These are phyloP conservation scores for Candida hispaniensis DNA, from an alignment of 805 yeast genomes.

Conservation along the genomic window DNA sequence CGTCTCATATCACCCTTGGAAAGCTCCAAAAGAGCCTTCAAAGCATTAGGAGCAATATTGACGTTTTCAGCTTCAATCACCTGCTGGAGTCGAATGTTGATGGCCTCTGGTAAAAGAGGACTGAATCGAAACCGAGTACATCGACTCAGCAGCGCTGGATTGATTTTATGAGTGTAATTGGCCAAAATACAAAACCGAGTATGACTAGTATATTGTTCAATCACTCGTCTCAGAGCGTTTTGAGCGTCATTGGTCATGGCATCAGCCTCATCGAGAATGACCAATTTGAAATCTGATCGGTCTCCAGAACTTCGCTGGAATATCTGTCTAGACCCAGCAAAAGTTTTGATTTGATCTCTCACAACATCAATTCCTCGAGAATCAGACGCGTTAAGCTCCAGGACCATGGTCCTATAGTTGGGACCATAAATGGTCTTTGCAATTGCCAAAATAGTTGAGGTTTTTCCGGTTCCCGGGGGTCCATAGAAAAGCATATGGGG, in stretches of 20 bases:
- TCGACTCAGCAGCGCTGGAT: constrained; percentile 88
- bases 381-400: constrained; percentile 92
- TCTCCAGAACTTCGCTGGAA: constrained; percentile 2
- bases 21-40: constrained; percentile 52
- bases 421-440: constrained; percentile 91
- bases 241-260: constrained; percentile 98
- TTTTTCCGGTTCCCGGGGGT: constrained; percentile 94
- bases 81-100: constrained; percentile 51
- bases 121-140: constrained; percentile 92
- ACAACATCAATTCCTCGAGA: constrained; percentile 97
- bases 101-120: constrained; percentile 62
- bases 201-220: constrained; percentile 86
- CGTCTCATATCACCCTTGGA: constrained; percentile 96
- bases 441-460: constrained; percentile 77
- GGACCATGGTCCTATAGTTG: constrained; percentile 74
- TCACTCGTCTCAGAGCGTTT: constrained; percentile 84
- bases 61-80: constrained; percentile 65
- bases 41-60: constrained; percentile 47
- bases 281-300: constrained; percentile 69
- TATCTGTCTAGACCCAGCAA: constrained; percentile 92
- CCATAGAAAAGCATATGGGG: constrained; percentile 84
- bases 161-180: constrained; percentile 88
- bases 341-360: constrained; percentile 91
- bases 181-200: constrained; percentile 95
- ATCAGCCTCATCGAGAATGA: constrained; percentile 93